Percentiles rank a stretch among this genome's conserved stretches.
These are phyloP conservation scores for Heliosperma pusillum DNA, from an alignment of 148 eudicot species.

Conservation along the genomic window DNA sequence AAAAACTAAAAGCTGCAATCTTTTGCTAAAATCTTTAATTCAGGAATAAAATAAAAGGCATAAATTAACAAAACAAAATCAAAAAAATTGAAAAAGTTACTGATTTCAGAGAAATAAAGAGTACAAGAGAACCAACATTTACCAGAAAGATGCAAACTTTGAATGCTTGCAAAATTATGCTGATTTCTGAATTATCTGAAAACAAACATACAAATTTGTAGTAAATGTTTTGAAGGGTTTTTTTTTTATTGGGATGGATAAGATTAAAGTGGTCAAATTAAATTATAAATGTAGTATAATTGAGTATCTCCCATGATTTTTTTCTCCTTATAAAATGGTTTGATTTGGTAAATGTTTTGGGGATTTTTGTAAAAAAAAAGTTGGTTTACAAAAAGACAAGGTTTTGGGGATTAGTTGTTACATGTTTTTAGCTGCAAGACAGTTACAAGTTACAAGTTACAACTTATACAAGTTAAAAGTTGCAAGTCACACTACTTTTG, in stretches of 20 bases:
- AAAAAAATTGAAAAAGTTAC: not conserved
- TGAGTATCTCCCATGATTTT: not conserved
- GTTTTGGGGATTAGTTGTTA: too few relatives aligned
- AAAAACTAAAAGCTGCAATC: too few relatives aligned
- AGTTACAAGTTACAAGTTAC: too few relatives aligned
- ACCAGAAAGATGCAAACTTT: conserved; percentile 15
- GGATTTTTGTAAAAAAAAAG: too few relatives aligned
- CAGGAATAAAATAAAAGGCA: not conserved
- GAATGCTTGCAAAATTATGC: not conserved
- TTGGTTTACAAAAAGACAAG: too few relatives aligned
- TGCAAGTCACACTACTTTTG: too few relatives aligned
- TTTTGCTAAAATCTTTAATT: not conserved
- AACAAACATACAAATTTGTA: not conserved
- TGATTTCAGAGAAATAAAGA: not conserved
- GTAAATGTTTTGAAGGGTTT: not conserved
- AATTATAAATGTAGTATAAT: too few relatives aligned
- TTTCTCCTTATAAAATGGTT: not conserved
- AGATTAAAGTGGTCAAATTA: not conserved
- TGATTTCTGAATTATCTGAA: not conserved
- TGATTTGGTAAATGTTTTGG: not conserved
- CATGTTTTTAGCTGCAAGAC: too few relatives aligned
- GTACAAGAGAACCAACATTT: not conserved
- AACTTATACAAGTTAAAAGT: too few relatives aligned
- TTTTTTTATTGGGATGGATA: not conserved
- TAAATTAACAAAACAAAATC: not conserved